Base-by-base conservation (phyloP, 2,329 filamentous ascomycete species). In the Colletotrichum sp. region DNA sequence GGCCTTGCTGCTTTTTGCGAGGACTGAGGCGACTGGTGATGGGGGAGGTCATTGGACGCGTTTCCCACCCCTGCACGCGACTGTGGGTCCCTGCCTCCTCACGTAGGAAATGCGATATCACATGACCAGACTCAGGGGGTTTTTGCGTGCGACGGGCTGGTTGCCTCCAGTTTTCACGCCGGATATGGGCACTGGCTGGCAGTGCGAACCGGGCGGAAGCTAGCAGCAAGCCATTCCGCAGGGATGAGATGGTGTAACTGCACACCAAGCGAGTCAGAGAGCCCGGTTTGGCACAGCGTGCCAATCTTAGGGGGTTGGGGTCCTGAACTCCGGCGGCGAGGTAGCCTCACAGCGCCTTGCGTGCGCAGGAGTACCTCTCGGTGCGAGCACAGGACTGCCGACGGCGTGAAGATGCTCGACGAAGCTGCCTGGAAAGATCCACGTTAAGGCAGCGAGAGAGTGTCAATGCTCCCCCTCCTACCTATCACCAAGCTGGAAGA, bases 31-130 rank as follows among this genome's bases (percentile, higher is more conserved):
- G 43, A 61, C 11, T 76, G 74, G 72, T 75, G 74, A 76, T 63
- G 59, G 38, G 43, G 38, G 61, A 31, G 33, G 54, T 72, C 51
- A 75, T 63, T 76, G 69, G 74, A 69, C 74, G 74, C 72, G 74
- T 69, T 21, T 66, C 27, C 31, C n/a, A 51, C 27, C 36, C 54
- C 34, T 11, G 51, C 15, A 6, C 69, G 69, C 69, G 69, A 8
- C 6, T 9, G 18, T n/a, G 13, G 29, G 2, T 21, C n/a, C 31
- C 18, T 6, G 6, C 36, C 29, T 29, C 36, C 24, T 65, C 73
- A 55, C 70, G 57, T 62, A 1, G 2, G 15, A 13, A 18, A 51
- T 57, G 63, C 72, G 71, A 16, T 16, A 31, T 69, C 74, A 76
- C 74, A 69, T 76, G 74, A 43, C 6, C 27, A 13, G 27, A 8